Evolutionary conservation across 805 yeast genomes (phyloP).

Genomic region (Zygoascus biomembranicola): DNA sequence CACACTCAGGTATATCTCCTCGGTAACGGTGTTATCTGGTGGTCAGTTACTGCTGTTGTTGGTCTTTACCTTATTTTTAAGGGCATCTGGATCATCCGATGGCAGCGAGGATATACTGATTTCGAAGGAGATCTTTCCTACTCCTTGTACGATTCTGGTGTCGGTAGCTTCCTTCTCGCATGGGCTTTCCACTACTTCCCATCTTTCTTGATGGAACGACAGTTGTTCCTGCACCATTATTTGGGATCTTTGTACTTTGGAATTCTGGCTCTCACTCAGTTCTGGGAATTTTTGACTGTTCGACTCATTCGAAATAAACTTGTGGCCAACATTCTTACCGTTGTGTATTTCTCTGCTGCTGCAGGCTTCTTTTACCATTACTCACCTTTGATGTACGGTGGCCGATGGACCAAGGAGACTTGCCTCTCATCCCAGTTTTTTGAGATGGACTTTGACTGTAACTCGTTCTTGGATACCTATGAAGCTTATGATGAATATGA

Average conservation of each 20-base stretch:
- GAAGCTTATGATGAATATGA: conserved; percentile 22
- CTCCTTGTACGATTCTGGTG: conserved; percentile 26
- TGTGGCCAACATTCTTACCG: conserved; percentile 39
- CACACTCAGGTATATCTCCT: conserved; percentile 44
- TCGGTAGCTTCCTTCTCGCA: conserved; percentile 43
- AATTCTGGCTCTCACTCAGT: conserved; percentile 64
- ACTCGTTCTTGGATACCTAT: conserved; percentile 34
- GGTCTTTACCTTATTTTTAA: conserved; percentile 22
- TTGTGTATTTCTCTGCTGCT: conserved; percentile 41
- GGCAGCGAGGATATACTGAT: conserved; percentile 34
- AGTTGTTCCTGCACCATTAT: conserved; percentile 88
- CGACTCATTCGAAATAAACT: conserved; percentile 32
- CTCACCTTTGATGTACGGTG: conserved; percentile 70
- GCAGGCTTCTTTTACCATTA: conserved; percentile 49
- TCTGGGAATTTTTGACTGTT: conserved; percentile 28
- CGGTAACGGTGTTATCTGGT: conserved; percentile 59
- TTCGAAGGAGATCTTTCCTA: conserved; percentile 22
- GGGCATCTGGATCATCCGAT: conserved; percentile 25
- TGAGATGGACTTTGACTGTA: conserved; percentile 89
- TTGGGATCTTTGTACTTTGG: conserved; percentile 90
- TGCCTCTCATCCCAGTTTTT: conserved; percentile 56
- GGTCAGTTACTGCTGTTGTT: conserved; percentile 33
- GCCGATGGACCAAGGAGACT: conserved; percentile 63
- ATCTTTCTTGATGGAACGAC: conserved; percentile 77
- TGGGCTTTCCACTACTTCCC: conserved; percentile 55